These are phyloP conservation scores for Aquanectria penicillioides DNA, from an alignment of 2,329 filamentous ascomycete species.

Conservation along the genomic window DNA sequence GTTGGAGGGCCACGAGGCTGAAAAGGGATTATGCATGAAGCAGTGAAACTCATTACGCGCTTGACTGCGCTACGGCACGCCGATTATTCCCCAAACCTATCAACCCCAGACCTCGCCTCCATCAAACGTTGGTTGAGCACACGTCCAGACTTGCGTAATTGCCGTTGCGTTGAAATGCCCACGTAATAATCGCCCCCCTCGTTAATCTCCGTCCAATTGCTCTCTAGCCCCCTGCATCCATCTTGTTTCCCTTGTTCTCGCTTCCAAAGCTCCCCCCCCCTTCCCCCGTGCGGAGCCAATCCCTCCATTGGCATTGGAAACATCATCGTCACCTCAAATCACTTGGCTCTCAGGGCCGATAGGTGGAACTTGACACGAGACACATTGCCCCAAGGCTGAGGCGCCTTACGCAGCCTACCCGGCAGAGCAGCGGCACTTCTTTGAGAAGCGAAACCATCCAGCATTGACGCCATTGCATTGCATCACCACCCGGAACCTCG, in stretches of 20 bases:
- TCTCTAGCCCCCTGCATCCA: slow-evolving; percentile 3
- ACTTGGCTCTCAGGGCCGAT: neutral
- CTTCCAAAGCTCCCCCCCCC: neutral
- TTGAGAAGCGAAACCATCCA: neutral
- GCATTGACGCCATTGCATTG: neutral
- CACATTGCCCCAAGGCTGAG: neutral
- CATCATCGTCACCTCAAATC: slow-evolving; percentile 15
- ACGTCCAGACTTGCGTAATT: slow-evolving; percentile 15
- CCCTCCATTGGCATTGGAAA: slow-evolving; percentile 33
- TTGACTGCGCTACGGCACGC: neutral
- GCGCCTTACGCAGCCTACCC: neutral
- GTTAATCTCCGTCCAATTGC: slow-evolving; percentile 3
- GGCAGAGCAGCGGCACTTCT: neutral
- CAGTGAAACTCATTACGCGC: slow-evolving; percentile 19
- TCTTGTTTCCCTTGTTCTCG: neutral
- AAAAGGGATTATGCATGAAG: slow-evolving; percentile 5
- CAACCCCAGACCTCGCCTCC: slow-evolving; percentile 8
- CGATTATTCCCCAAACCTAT: neutral
- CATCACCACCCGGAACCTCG: neutral
- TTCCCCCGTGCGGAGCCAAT: slow-evolving; percentile 22
- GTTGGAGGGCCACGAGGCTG: neutral
- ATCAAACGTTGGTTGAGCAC: neutral
- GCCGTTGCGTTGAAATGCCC: neutral
- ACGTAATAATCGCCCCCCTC: slow-evolving; percentile 6
- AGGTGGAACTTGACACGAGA: neutral